Percentiles rank a stretch among this genome's conserved stretches.
Conservation (phyloP, 345 rosid genomes). For the Fremontodendron californicum region DNA sequence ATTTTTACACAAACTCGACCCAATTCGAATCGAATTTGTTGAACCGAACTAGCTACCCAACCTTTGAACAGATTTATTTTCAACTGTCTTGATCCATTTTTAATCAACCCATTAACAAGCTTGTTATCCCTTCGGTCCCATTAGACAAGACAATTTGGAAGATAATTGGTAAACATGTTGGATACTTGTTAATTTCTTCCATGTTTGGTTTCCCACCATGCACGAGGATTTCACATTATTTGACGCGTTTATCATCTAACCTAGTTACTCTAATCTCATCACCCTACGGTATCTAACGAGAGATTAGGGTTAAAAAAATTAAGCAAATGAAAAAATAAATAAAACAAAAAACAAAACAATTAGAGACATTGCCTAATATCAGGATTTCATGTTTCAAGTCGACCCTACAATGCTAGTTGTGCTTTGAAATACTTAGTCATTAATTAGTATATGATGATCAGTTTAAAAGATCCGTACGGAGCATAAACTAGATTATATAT, state of each 20-base stretch:
- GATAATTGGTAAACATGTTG: conserved; percentile 36
- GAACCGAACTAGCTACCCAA: too few relatives aligned
- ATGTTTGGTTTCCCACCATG: conserved; percentile 17
- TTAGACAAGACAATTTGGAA: conserved; percentile 29
- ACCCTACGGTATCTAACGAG: not conserved
- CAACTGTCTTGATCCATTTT: conserved; percentile 29
- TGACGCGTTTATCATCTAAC: not conserved
- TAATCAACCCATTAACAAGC: conserved; percentile 21
- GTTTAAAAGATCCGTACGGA: conserved; percentile 31
- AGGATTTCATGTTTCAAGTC: conserved; percentile 34
- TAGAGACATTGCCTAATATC: conserved; percentile 34
- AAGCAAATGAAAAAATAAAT: not conserved
- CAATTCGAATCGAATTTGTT: too few relatives aligned
- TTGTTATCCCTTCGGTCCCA: conserved; percentile 26
- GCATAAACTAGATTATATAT: conserved; percentile 18
- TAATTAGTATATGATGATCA: conserved; percentile 21
- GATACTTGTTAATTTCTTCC: conserved; percentile 26
- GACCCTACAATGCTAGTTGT: conserved; percentile 48
- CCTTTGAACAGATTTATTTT: too few relatives aligned
- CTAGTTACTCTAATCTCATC: not conserved
- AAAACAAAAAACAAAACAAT: not conserved
- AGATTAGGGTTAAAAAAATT: too few relatives aligned
- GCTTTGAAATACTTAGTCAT: conserved; percentile 20
- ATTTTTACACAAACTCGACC: too few relatives aligned
- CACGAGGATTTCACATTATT: conserved; percentile 1